Conservation (phyloP, 371 early-diverging fungal genomes). For the Mortierella sp. region DNA sequence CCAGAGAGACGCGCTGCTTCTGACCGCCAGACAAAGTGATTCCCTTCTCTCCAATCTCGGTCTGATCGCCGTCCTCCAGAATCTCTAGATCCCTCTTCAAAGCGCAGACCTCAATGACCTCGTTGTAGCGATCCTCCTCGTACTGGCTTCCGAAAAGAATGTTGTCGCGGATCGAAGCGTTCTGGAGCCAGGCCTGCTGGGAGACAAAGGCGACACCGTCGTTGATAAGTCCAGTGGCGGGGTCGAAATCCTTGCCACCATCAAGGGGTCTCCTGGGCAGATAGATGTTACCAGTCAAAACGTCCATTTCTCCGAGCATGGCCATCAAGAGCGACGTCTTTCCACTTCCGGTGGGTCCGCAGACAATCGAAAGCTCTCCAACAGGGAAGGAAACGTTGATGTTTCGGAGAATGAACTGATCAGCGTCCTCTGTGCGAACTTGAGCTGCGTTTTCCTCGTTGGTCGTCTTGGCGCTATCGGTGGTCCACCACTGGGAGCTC, state of each 20-base stretch:
- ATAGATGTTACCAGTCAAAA: slow-evolving; percentile 62
- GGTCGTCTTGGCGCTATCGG: slow-evolving; percentile 45
- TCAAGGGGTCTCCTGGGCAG: slow-evolving; percentile 62
- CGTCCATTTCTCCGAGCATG: slow-evolving; percentile 75
- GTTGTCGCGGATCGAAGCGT: slow-evolving; percentile 87
- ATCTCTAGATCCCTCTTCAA: slow-evolving; percentile 82
- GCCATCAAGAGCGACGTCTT: slow-evolving; percentile 79
- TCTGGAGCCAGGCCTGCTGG: slow-evolving; percentile 90
- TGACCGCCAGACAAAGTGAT: slow-evolving; percentile 85
- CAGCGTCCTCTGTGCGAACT: slow-evolving; percentile 46
- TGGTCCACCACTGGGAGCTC: slow-evolving; percentile 63
- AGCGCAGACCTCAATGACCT: slow-evolving; percentile 75
- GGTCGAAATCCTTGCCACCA: slow-evolving; percentile 53
- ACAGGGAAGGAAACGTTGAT: slow-evolving; percentile 68
- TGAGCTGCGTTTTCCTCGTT: slow-evolving; percentile 7
- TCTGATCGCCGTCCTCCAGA: slow-evolving; percentile 88
- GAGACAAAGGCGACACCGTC: slow-evolving; percentile 82
- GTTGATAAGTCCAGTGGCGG: slow-evolving; percentile 59
- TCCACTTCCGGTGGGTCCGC: slow-evolving; percentile 75
- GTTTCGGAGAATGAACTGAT: slow-evolving; percentile 64
- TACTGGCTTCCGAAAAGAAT: slow-evolving; percentile 86
- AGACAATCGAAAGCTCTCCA: slow-evolving; percentile 70
- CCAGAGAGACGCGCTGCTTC: slow-evolving; percentile 86
- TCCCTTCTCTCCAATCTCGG: slow-evolving; percentile 94
- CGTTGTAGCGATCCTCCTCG: slow-evolving; percentile 74